phyloP scores from a whole-genome alignment of 306 rosid species.

The Prunus salicina region DNA sequence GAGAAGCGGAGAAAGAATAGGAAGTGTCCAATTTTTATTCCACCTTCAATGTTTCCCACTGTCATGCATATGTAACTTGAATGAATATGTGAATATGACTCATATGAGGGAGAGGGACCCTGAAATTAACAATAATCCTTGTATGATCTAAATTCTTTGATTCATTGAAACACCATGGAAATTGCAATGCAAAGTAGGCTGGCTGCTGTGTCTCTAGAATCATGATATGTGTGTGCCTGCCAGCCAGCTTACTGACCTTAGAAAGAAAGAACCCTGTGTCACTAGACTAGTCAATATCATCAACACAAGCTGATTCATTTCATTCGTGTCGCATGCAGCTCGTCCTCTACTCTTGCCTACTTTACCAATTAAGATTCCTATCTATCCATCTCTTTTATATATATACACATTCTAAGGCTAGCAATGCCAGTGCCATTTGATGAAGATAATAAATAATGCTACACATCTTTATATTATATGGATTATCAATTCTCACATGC shows the following conservation, averaged over 20 bases:
- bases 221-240: too few relatives aligned
- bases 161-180: neutral
- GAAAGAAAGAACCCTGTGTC: neutral
- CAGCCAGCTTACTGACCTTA: too few relatives aligned
- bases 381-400: neutral
- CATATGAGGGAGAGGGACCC: neutral
- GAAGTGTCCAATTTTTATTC: neutral
- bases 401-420: too few relatives aligned
- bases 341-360: neutral
- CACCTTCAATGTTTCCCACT: slow-evolving; percentile 20
- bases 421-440: too few relatives aligned
- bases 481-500: too few relatives aligned
- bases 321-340: neutral
- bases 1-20: slow-evolving; percentile 34
- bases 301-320: neutral
- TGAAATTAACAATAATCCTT: neutral
- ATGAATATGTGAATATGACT: neutral
- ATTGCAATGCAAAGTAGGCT: too few relatives aligned
- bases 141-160: too few relatives aligned
- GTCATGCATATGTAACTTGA: neutral
- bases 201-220: too few relatives aligned
- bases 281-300: neutral
- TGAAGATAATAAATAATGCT: too few relatives aligned
- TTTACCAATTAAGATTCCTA: neutral
- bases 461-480: too few relatives aligned